Evolutionary conservation across 345 rosid genomes (phyloP), one percentile per base, ranked within the genome.

Genomic region (Moringa oleifera): DNA sequence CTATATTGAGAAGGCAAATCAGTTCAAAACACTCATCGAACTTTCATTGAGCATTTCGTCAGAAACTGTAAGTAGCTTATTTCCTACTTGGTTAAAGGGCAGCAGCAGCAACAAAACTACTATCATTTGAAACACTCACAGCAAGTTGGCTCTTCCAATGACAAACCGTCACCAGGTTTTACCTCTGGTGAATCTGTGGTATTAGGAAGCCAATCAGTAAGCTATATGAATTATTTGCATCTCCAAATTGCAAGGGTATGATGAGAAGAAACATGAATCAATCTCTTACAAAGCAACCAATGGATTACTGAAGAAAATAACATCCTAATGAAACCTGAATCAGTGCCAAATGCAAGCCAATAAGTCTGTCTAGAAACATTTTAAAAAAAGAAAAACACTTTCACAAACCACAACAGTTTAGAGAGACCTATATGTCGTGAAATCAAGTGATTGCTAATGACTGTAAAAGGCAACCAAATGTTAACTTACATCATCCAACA

Each of bases 401-500:
- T 41, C 18, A 25, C 23, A 21, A 4, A 51, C 18, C 28, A 4
- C 49, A 51, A 19, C 13, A 20, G 17, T 15, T 53, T 28, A 17
- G n/a, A 24, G 45, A 37, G 18, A 24, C 37, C n/a, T 33, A 33
- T 33, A 11, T 21, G n/a, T 41, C 1, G 2, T 15, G 17, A 7
- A 9, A 41, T 2, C 47, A 41, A 41, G 9, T 41, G 47, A 41
- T 41, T 41, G 47, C 47, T 7, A 41, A 28, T 3, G 9, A 41
- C 57, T 55, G 10, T 23, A 13, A 57, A 51, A 54, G 37, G 37
- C 5, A 20, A 63, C 59, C 20, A 61, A 74, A 20, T 50, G 57
- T 52, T 57, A 71, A 78, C 92, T 79, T 81, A 93, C 98, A 93
- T 93, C 97, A 93, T 90, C 98, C 97, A 87, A 73, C 98, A 93